phyloP scores from a whole-genome alignment of 805 yeast species.

The Scheffersomyces amazonensis region DNA sequence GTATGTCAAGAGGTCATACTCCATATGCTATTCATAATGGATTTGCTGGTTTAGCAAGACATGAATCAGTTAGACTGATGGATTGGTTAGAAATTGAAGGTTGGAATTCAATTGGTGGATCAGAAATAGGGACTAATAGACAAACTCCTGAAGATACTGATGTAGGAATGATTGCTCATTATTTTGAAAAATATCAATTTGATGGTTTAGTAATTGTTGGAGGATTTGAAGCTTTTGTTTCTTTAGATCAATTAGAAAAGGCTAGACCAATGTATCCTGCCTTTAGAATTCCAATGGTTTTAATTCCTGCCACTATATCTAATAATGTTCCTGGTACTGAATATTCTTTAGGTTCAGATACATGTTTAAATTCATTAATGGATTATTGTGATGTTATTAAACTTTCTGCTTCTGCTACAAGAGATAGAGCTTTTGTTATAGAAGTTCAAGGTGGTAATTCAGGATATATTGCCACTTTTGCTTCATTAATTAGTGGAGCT shows the following conservation, averaged over 20 bases:
- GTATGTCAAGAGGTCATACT: conserved; percentile 85
- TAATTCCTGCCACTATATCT: conserved; percentile 93
- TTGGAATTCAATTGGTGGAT: conserved; percentile 90
- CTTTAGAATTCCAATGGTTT: conserved; percentile 90
- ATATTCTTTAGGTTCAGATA: conserved; percentile 91
- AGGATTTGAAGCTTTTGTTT: conserved; percentile 93
- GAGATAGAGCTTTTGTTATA: conserved; percentile 92
- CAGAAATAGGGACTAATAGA: conserved; percentile 96
- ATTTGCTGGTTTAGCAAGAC: conserved; percentile 85
- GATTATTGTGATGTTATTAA: conserved; percentile 94
- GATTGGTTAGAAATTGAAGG: conserved; percentile 84
- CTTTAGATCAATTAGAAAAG: conserved; percentile 76
- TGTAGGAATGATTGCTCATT: conserved; percentile 87
- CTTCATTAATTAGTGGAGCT: conserved; percentile 87
- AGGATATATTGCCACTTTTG: conserved; percentile 87
- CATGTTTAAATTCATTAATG: conserved; percentile 88
- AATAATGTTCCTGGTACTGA: conserved; percentile 99
- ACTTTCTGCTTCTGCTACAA: conserved; percentile 90
- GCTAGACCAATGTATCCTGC: conserved; percentile 82
- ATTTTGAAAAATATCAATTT: conserved; percentile 82
- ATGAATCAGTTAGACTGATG: conserved; percentile 74
- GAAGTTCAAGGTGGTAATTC: conserved; percentile 98
- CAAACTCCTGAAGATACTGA: conserved; percentile 74
- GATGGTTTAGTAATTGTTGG: conserved; percentile 92
- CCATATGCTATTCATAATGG: conserved; percentile 93